A percentile compares a stretch with the other conserved stretches of the same genome.
Evolutionary conservation across 2,329 filamentous ascomycete genomes (phyloP).

Genomic region (Colletotrichum paranaense): DNA sequence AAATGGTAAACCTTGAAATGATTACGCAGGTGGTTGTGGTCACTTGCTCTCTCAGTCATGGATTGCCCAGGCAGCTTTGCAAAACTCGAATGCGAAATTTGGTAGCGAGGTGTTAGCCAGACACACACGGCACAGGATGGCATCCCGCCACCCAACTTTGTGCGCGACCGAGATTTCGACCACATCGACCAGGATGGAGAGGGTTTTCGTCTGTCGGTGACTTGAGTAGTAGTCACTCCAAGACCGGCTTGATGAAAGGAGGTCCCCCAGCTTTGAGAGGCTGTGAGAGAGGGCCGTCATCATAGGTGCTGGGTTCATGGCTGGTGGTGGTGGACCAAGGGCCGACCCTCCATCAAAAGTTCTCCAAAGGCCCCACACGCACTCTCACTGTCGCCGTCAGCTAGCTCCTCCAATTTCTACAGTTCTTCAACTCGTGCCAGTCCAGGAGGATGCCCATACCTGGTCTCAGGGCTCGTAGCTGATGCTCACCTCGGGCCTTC

Average conservation of each 20-base stretch:
- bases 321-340: background rate
- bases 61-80: background rate
- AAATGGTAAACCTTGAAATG: background rate
- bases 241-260: background rate
- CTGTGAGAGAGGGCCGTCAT: background rate
- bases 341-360: conserved; percentile 18
- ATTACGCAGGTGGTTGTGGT: background rate
- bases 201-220: background rate
- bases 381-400: background rate
- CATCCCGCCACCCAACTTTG: background rate
- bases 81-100: background rate
- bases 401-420: conserved; percentile 4
- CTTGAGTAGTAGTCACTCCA: background rate
- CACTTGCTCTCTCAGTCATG: background rate
- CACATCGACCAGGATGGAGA: background rate
- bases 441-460: background rate
- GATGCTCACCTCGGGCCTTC: background rate
- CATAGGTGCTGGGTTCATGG: background rate
- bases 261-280: background rate
- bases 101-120: conserved; percentile 7
- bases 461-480: background rate
- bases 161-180: background rate
- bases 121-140: background rate
- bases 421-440: conserved; percentile 1
- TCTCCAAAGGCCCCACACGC: conserved; percentile 19